These are phyloP conservation scores for Discostella pseudostelligera DNA, from an alignment of 108 stramenopile genomes.

Conservation along the genomic window DNA sequence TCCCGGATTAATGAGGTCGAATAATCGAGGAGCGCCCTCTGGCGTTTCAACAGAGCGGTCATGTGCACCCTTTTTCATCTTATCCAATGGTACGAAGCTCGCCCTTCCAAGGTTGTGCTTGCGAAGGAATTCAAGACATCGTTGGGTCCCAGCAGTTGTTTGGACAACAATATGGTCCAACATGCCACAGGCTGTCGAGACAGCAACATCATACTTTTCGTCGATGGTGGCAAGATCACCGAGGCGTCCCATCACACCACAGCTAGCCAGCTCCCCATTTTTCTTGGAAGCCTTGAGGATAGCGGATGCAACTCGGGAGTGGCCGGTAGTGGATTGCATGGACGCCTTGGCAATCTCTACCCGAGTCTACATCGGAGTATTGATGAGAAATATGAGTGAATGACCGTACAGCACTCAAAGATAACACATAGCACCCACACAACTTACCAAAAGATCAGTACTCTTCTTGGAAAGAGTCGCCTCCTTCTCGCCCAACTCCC, in stretches of 20 bases:
- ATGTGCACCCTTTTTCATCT: constrained; percentile 89
- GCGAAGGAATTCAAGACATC: constrained; percentile 89
- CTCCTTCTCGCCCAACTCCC: constrained; percentile 52
- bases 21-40: constrained; percentile 86
- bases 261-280: constrained; percentile 79
- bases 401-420: neutral
- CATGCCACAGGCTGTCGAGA: constrained; percentile 93
- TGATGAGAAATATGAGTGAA: constrained; percentile 1
- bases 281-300: constrained; percentile 85
- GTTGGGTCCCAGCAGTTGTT: constrained; percentile 91
- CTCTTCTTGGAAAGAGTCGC: constrained; percentile 51
- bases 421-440: neutral
- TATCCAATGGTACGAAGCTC: constrained; percentile 94
- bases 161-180: constrained; percentile 97
- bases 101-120: constrained; percentile 91
- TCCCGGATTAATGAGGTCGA: constrained; percentile 82
- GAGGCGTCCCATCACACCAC: constrained; percentile 92
- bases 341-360: constrained; percentile 78
- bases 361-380: constrained; percentile 47
- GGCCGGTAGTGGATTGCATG: constrained; percentile 53
- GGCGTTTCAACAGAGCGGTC: constrained; percentile 84
- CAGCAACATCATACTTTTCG: constrained; percentile 94
- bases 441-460: constrained; percentile 63
- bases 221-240: constrained; percentile 93
- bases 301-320: constrained; percentile 69